These are phyloP conservation scores for Phytopythium aichiense DNA, from an alignment of 352 stramenopile genomes.

Conservation along the genomic window DNA sequence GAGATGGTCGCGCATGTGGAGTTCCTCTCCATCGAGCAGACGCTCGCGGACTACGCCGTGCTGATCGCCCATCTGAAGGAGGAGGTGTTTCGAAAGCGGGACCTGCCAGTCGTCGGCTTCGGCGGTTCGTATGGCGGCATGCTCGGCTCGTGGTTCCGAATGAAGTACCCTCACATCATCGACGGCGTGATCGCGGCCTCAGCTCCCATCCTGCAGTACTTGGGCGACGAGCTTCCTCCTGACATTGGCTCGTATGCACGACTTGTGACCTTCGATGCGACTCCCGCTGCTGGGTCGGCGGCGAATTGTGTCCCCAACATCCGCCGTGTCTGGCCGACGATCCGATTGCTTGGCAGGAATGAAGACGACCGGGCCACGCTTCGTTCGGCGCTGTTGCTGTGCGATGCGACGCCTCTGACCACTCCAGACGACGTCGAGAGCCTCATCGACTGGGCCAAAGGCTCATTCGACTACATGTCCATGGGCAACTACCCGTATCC, in stretches of 20 bases:
- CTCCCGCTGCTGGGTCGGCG: constrained; percentile 30
- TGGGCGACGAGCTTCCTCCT: constrained; percentile 16
- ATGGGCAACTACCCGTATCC: too few relatives aligned
- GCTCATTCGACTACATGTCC: constrained; percentile 86
- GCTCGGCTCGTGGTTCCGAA: constrained; percentile 64
- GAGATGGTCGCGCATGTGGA: constrained; percentile 65
- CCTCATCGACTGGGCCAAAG: constrained; percentile 31
- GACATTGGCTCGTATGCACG: constrained; percentile 22
- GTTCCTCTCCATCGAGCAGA: constrained; percentile 81
- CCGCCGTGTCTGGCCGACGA: constrained; percentile 26
- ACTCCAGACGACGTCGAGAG: constrained; percentile 14
- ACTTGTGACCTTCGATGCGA: constrained; percentile 38
- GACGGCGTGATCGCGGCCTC: constrained; percentile 72
- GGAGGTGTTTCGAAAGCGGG: constrained; percentile 26
- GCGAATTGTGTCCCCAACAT: constrained; percentile 54
- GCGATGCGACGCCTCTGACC: too few relatives aligned
- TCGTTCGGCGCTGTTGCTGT: too few relatives aligned
- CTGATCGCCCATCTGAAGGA: constrained; percentile 53
- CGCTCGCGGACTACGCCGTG: constrained; percentile 67
- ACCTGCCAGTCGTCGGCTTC: constrained; percentile 59
- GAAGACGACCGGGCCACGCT: too few relatives aligned
- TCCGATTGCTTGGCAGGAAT: constrained; percentile 20
- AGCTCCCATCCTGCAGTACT: constrained; percentile 69
- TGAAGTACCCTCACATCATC: constrained; percentile 73
- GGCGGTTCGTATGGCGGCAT: constrained; percentile 78